Conservation (phyloP, 2,329 filamentous ascomycete species). For the Geosmithia flava region DNA sequence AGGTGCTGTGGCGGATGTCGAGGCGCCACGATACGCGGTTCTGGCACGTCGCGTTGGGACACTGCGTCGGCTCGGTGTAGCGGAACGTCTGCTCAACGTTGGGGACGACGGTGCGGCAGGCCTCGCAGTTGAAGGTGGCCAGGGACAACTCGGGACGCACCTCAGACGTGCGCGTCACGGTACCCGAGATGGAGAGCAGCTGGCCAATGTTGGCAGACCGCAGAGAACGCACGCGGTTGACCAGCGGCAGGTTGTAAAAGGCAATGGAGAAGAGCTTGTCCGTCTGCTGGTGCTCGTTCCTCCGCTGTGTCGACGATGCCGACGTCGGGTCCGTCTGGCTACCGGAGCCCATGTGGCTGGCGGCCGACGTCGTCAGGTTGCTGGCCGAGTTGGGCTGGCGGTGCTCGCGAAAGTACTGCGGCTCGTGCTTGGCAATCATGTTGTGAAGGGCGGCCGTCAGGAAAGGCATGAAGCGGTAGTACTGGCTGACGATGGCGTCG, state of each 20-base stretch:
- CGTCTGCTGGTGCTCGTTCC: conserved; percentile 86
- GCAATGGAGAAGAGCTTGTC: conserved; percentile 91
- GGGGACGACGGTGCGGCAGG: conserved; percentile 70
- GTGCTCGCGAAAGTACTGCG: conserved; percentile 87
- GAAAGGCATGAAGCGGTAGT: conserved; percentile 92
- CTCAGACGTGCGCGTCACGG: conserved; percentile 92
- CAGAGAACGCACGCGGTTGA: conserved; percentile 74
- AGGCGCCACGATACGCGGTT: conserved; percentile 91
- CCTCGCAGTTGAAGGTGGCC: conserved; percentile 85
- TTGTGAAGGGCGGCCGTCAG: conserved; percentile 82
- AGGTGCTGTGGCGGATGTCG: conserved; percentile 94
- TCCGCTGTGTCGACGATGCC: conserved; percentile 49
- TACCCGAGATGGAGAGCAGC: conserved; percentile 90
- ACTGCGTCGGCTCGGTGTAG: conserved; percentile 94
- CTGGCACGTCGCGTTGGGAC: conserved; percentile 74
- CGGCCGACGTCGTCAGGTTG: conserved; percentile 55
- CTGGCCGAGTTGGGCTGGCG: conserved; percentile 70
- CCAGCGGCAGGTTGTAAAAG: conserved; percentile 84
- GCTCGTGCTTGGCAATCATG: conserved; percentile 88
- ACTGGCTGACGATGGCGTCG: conserved; percentile 76
- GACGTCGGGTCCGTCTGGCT: conserved; percentile 41
- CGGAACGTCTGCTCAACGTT: conserved; percentile 96
- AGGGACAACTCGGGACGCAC: conserved; percentile 87
- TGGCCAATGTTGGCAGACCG: conserved; percentile 86
- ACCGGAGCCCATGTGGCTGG: conserved; percentile 47